Conservation (phyloP, 2,329 filamentous ascomycete species). For the Mycosphaerella sp. region DNA sequence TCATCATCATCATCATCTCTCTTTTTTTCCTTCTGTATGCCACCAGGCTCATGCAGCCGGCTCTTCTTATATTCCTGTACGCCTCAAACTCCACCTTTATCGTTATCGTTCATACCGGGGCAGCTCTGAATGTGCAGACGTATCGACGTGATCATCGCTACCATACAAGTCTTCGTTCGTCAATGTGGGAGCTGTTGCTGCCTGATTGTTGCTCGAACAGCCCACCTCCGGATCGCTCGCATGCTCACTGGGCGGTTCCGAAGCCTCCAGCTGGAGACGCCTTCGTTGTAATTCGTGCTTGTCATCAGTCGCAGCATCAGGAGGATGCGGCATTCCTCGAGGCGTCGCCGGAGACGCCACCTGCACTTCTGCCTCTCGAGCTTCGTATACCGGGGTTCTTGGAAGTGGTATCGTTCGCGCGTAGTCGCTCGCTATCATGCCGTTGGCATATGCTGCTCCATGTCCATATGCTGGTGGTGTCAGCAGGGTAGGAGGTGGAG, state of each 20-base stretch:
- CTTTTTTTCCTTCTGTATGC: no score
- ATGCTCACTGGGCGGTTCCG: slow-evolving; percentile 33
- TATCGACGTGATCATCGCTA: slow-evolving; percentile 11
- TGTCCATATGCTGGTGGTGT: slow-evolving; percentile 18
- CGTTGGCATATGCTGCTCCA: slow-evolving; percentile 3
- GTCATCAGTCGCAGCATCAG: slow-evolving; percentile 52
- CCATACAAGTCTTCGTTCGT: slow-evolving; percentile 17
- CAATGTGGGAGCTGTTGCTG: slow-evolving; percentile 12
- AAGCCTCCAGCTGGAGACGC: slow-evolving; percentile 37
- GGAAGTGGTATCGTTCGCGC: slow-evolving; percentile 14
- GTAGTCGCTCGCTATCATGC: slow-evolving; percentile 8
- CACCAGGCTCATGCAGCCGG: neutral
- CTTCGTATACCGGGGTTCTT: slow-evolving; percentile 16
- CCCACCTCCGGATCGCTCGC: neutral
- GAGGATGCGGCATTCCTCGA: neutral
- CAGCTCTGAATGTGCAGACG: slow-evolving; percentile 7
- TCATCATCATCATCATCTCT: neutral
- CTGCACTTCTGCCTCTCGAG: slow-evolving; percentile 6
- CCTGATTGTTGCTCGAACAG: slow-evolving; percentile 6
- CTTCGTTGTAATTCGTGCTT: slow-evolving; percentile 66
- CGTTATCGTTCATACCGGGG: slow-evolving; percentile 20
- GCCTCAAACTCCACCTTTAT: slow-evolving; percentile 5
- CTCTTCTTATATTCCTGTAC: neutral
- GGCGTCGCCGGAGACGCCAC: slow-evolving; percentile 1
- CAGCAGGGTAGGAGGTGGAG: slow-evolving; percentile 17